phyloP scores from a whole-genome alignment of 352 stramenopile species.

The Globisporangium spiculum region DNA sequence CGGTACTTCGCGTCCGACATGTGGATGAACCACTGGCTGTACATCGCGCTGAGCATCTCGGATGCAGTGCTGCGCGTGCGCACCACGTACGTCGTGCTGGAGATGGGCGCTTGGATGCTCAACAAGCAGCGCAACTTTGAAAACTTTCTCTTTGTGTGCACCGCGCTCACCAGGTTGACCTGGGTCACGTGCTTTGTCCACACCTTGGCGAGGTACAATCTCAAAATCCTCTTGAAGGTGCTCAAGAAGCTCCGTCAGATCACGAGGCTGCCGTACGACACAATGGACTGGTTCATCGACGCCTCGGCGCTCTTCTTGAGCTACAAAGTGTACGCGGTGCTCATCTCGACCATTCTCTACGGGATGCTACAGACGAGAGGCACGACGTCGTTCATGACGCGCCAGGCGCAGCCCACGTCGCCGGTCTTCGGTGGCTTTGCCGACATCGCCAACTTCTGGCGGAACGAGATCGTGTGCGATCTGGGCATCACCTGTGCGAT shows the following conservation, averaged over 20 bases:
- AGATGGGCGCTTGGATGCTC: constrained; percentile 54
- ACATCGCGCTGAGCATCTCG: constrained; percentile 51
- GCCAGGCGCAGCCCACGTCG: constrained; percentile 22
- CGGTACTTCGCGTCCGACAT: constrained; percentile 50
- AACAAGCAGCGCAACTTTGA: constrained; percentile 36
- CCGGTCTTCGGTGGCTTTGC: constrained; percentile 36
- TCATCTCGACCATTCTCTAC: constrained; percentile 40
- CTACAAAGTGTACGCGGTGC: constrained; percentile 52
- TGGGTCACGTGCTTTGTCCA: constrained; percentile 56
- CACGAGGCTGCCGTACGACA: constrained; percentile 2
- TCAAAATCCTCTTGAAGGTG: constrained; percentile 31
- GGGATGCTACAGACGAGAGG: constrained; percentile 30
- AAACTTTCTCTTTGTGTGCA: constrained; percentile 54
- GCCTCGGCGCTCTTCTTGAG: constrained; percentile 39
- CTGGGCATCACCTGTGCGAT: constrained; percentile 31
- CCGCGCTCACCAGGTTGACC: constrained; percentile 39
- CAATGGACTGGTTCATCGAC: constrained; percentile 48
- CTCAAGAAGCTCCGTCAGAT: constrained; percentile 19
- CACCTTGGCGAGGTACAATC: constrained; percentile 21
- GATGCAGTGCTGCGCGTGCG: constrained; percentile 41
- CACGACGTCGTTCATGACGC: constrained; percentile 44
- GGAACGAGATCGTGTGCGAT: constrained; percentile 53
- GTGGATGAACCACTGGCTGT: constrained; percentile 75
- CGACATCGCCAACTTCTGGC: constrained; percentile 39
- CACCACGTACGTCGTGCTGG: constrained; percentile 38